Evolutionary conservation across 768 basidiomycete species (phyloP).

Genomic region (Stropharia rugosoannulata): DNA sequence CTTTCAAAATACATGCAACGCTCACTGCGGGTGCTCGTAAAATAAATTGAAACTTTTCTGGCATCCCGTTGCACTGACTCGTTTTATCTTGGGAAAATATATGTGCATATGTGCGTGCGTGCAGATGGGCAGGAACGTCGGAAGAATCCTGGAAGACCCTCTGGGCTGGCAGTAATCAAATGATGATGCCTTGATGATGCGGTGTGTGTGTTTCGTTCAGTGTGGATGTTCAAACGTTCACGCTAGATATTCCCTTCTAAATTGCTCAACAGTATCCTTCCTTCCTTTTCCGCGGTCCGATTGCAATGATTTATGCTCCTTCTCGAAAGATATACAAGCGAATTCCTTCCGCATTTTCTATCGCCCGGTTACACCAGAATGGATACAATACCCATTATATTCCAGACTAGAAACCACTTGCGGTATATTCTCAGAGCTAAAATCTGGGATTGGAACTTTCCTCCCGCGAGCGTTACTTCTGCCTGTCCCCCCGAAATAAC

Average conservation of each 20-base stretch:
- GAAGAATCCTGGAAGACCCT: conserved; percentile 8
- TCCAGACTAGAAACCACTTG: neutral
- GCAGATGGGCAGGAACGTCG: neutral
- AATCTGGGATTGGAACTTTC: conserved; percentile 3
- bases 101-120: neutral
- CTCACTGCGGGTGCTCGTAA: too few relatives aligned
- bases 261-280: neutral
- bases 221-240: conserved; percentile 1
- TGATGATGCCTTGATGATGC: neutral
- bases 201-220: neutral
- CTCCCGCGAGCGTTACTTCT: conserved; percentile 6
- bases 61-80: neutral
- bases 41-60: too few relatives aligned
- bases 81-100: neutral
- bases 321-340: neutral
- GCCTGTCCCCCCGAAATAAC: conserved; percentile 1
- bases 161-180: conserved; percentile 1
- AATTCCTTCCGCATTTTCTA: neutral
- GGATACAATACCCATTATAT: neutral
- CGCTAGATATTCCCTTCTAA: conserved; percentile 6
- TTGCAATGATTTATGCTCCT: conserved; percentile 1
- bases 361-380: neutral
- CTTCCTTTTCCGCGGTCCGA: conserved; percentile 3
- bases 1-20: too few relatives aligned
- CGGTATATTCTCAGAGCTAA: conserved; percentile 7